Evolutionary conservation across 345 rosid species (phyloP).

Genomic region (Toxicodendron radicans): DNA sequence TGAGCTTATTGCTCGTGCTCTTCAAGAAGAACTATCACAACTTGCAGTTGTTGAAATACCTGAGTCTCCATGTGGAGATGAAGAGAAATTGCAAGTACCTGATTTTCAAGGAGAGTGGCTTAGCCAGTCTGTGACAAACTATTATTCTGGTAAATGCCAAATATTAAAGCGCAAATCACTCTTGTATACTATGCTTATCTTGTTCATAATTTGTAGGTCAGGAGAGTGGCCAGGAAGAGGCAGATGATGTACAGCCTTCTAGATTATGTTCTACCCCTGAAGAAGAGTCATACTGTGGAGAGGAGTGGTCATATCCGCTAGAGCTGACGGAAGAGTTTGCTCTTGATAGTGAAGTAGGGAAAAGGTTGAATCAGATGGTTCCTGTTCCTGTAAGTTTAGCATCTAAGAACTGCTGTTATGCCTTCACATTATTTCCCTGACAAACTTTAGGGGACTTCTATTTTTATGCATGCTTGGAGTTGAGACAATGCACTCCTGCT

Average conservation of each 20-base stretch:
- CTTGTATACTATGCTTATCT: not conserved
- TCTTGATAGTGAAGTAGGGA: slow-evolving; percentile 55
- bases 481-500: not conserved
- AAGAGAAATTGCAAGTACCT: slow-evolving; percentile 34
- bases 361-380: slow-evolving; percentile 65
- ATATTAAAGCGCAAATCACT: slow-evolving; percentile 2
- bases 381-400: slow-evolving; percentile 64
- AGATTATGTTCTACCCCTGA: slow-evolving; percentile 55
- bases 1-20: slow-evolving; percentile 56
- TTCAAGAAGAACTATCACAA: slow-evolving; percentile 67
- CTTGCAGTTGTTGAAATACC: slow-evolving; percentile 48
- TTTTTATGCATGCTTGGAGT: not conserved
- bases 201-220: slow-evolving; percentile 30
- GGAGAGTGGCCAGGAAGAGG: slow-evolving; percentile 41
- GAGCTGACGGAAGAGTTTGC: slow-evolving; percentile 47
- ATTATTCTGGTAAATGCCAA: slow-evolving; percentile 42
- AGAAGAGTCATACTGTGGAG: slow-evolving; percentile 35
- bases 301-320: slow-evolving; percentile 43
- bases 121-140: slow-evolving; percentile 35
- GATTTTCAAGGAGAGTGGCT: slow-evolving; percentile 41
- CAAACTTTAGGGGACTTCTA: not conserved
- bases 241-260: slow-evolving; percentile 40
- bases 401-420: slow-evolving; percentile 2
- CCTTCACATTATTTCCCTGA: not conserved
- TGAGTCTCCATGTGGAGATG: slow-evolving; percentile 31